Evolutionary conservation across 225 moss, liverwort and hornwort species (phyloP), one percentile per base, ranked within the genome.

Genomic region (Marchantia polymorpha): DNA sequence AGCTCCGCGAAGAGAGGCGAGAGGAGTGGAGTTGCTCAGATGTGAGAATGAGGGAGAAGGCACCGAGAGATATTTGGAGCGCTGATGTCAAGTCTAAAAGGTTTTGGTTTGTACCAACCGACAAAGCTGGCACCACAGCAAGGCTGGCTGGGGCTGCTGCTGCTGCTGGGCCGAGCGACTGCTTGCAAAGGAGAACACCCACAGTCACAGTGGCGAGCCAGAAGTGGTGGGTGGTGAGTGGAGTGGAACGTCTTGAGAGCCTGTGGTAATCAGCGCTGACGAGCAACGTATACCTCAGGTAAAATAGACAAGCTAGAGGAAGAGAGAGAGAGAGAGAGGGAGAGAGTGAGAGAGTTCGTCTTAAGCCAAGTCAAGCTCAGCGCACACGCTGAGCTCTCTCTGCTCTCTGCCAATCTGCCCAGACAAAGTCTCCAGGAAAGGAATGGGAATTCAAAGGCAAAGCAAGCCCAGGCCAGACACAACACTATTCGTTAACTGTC

Each of bases 151-250:
- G n/a, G 66, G 66, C 27, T 66, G 66, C 6, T 17, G 69, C 26
- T 68, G 31, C 8, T 39, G 69, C 39, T 51, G 50, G 17, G 39
- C 23, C 23, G 25, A 17, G 12, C 25, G 25, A 52, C 12, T 46
- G 72, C 52, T 72, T 22, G 51, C 46, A 49, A 20, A 70, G 25
- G 23, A 8, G 12, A 52, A 51, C 52, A 25, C 51, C 51, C 47
- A 48, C 51, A 72, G 72, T 72, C 56, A 56, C 51, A 72, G 72
- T 72, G 72, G 72, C 72, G 25, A 52, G 23, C 72, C 51, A 26
- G 72, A 72, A 72, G 10, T 52, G 72, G 72, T 72, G 72, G 72
- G 51, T 52, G 64, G 23, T 64, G n/a, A 64, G 26, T 64, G 25
- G 11, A 27, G 64, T 64, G 64, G 64, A 64, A 64, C 11, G 8